Conservation (phyloP, 495 filamentous ascomycete genomes). For the Apiosordaria backusii region DNA sequence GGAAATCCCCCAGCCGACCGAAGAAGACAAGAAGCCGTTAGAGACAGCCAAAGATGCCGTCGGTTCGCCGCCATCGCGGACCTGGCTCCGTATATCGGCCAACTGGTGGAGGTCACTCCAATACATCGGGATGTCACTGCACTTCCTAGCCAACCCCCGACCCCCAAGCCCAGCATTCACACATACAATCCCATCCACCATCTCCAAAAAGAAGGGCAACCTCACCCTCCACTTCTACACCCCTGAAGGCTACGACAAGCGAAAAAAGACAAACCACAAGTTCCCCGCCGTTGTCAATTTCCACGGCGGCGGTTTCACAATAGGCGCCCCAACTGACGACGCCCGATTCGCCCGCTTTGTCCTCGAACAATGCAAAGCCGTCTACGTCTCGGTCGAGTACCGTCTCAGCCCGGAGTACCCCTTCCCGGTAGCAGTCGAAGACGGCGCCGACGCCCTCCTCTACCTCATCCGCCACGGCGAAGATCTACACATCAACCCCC, state of each 20-base stretch:
- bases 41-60: conserved; percentile 39
- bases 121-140: conserved; percentile 72
- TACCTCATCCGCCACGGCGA: conserved; percentile 59
- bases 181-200: conserved; percentile 57
- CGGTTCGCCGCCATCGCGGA: conserved; percentile 49
- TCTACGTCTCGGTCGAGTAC: conserved; percentile 70
- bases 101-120: conserved; percentile 74
- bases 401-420: conserved; percentile 73
- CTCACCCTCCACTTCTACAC: conserved; percentile 80
- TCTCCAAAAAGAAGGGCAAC: conserved; percentile 50
- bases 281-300: conserved; percentile 69
- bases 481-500: conserved; percentile 43
- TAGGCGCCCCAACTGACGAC: conserved; percentile 69
- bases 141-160: conserved; percentile 62
- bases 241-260: conserved; percentile 57
- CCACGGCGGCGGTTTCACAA: conserved; percentile 70
- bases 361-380: conserved; percentile 50
- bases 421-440: conserved; percentile 73
- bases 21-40: conserved; percentile 20
- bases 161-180: conserved; percentile 66
- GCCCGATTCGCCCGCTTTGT: conserved; percentile 61
- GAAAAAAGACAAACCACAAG: conserved; percentile 51
- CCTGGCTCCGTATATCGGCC: conserved; percentile 70
- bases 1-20: not conserved
- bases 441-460: conserved; percentile 66